These are phyloP conservation scores for Cercospora berteroae DNA, from an alignment of 2,329 filamentous ascomycete genomes.

Conservation along the genomic window DNA sequence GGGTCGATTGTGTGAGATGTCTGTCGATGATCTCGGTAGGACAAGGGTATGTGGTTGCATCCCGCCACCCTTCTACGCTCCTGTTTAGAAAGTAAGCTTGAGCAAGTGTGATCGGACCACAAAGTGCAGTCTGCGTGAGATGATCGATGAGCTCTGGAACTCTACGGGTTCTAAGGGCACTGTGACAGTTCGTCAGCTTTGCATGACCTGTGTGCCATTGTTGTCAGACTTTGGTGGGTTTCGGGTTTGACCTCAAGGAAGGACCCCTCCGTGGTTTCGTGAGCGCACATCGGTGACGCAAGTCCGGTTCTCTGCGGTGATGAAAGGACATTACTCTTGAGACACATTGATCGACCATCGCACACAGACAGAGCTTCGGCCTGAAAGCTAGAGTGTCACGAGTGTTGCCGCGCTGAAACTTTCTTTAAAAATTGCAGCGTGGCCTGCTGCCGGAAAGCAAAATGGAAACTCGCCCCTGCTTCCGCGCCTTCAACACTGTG, in stretches of 20 bases:
- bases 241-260: background rate
- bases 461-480: too few relatives aligned
- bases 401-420: background rate
- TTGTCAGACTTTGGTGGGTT: background rate
- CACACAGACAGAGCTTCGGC: background rate
- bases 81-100: background rate
- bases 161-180: background rate
- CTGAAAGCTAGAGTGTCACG: background rate
- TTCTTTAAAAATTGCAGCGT: background rate
- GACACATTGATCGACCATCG: background rate
- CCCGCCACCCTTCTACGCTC: background rate
- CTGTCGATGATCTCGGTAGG: background rate
- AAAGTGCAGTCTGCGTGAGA: background rate
- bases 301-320: background rate
- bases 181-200: background rate
- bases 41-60: background rate
- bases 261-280: background rate
- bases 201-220: background rate
- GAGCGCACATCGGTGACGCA: background rate
- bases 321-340: background rate
- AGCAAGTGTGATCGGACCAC: background rate
- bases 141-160: background rate
- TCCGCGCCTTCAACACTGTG: too few relatives aligned
- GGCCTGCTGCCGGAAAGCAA: too few relatives aligned
- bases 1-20: background rate